Evolutionary conservation across 768 basidiomycete genomes (phyloP).

Genomic region (Agaricus subrufescens): DNA sequence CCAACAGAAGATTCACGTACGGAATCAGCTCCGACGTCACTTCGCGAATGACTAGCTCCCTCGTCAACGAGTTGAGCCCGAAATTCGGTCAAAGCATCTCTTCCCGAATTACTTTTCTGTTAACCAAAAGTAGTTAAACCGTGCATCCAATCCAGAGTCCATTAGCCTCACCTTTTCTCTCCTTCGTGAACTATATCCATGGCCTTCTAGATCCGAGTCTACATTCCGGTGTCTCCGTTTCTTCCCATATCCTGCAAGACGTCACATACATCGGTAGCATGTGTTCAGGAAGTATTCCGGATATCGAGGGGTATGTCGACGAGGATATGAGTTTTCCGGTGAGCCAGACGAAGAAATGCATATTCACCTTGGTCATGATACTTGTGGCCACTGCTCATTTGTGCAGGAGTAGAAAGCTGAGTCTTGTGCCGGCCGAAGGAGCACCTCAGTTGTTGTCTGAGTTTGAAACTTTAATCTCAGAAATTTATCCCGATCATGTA

Average conservation of each 20-base stretch:
- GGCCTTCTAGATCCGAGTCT: background rate
- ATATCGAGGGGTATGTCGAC: slow-evolving; percentile 2
- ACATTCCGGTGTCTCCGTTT: background rate
- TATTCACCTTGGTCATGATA: slow-evolving; percentile 8
- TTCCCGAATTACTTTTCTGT: background rate
- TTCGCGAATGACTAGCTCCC: background rate
- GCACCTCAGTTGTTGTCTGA: background rate
- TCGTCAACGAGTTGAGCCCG: slow-evolving; percentile 1
- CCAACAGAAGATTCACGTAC: background rate
- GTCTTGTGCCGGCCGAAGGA: background rate
- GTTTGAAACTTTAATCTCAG: background rate
- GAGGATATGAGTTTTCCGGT: slow-evolving; percentile 7
- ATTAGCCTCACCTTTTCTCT: background rate
- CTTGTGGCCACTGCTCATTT: slow-evolving; percentile 1
- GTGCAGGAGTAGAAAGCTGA: background rate
- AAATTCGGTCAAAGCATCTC: slow-evolving; percentile 1
- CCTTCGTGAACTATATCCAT: background rate
- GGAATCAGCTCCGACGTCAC: background rate
- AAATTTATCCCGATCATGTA: background rate
- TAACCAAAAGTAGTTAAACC: background rate
- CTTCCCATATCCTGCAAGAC: background rate
- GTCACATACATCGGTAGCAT: background rate
- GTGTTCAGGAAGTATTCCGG: slow-evolving; percentile 2
- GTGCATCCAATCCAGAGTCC: background rate
- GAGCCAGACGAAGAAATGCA: background rate